A percentile compares a stretch with the other conserved stretches of the same genome.
These are phyloP conservation scores for Spergularia marina DNA, from an alignment of 148 eudicot species.

Conservation along the genomic window DNA sequence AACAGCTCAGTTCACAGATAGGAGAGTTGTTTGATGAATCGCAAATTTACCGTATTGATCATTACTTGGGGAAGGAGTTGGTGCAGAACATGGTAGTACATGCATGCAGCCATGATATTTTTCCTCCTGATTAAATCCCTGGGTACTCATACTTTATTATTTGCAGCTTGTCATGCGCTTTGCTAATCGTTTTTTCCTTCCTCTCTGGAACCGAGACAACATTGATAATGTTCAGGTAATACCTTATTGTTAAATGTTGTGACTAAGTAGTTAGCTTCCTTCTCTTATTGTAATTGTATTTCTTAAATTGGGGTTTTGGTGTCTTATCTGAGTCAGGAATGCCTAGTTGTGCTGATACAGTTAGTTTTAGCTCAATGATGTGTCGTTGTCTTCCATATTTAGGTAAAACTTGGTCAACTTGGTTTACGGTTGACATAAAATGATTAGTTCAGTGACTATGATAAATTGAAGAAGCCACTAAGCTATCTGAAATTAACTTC, in stretches of 20 bases:
- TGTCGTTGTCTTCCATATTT: too few relatives aligned
- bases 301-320: background rate
- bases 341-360: background rate
- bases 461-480: too few relatives aligned
- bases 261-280: background rate
- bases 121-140: background rate
- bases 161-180: conserved; percentile 96
- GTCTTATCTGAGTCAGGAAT: background rate
- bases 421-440: too few relatives aligned
- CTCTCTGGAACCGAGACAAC: conserved; percentile 95
- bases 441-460: too few relatives aligned
- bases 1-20: conserved; percentile 81
- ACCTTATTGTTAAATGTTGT: background rate
- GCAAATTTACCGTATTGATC: conserved; percentile 94
- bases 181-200: conserved; percentile 86
- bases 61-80: conserved; percentile 93
- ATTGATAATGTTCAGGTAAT: conserved; percentile 83
- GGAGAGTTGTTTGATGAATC: conserved; percentile 89
- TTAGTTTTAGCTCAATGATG: too few relatives aligned
- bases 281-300: background rate
- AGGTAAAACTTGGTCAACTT: too few relatives aligned
- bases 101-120: conserved; percentile 5
- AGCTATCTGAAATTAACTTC: too few relatives aligned
- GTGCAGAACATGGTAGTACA: conserved; percentile 88
- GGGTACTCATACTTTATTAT: conserved; percentile 13